These are phyloP conservation scores for Suillus spraguei DNA, from an alignment of 768 basidiomycete species.

Conservation along the genomic window DNA sequence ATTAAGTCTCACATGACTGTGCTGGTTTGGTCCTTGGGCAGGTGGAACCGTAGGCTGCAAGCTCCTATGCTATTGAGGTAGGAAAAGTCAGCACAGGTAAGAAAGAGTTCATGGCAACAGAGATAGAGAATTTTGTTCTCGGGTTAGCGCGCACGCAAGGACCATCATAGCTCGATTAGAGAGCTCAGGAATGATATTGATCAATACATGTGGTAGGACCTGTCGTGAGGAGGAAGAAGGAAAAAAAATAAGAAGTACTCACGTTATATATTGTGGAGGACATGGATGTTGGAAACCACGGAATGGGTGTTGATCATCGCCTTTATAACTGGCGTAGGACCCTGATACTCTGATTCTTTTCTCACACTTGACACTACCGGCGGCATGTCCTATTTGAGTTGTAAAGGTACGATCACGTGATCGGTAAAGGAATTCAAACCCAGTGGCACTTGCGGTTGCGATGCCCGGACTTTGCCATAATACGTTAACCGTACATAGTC, in stretches of 20 bases:
- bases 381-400: constrained; percentile 33
- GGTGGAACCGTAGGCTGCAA: constrained; percentile 55
- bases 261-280: constrained; percentile 43
- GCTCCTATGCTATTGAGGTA: constrained; percentile 46
- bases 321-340: constrained; percentile 40
- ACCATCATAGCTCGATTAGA: constrained; percentile 4
- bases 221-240: neutral
- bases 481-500: neutral
- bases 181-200: neutral
- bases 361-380: constrained; percentile 38
- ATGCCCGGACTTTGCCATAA: neutral
- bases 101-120: constrained; percentile 2
- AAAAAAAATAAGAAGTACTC: constrained; percentile 22
- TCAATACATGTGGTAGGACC: neutral
- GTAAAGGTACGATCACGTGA: constrained; percentile 34
- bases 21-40: constrained; percentile 43
- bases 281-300: constrained; percentile 41
- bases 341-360: constrained; percentile 36
- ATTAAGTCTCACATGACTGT: constrained; percentile 52
- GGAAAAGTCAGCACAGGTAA: constrained; percentile 21
- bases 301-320: constrained; percentile 42
- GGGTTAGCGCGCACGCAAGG: constrained; percentile 13
- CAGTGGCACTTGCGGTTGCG: constrained; percentile 23
- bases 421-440: constrained; percentile 15
- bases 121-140: constrained; percentile 27